Evolutionary conservation across 1,284 basidiomycete species (phyloP).

Genomic region (Sporisorium exsertum): DNA sequence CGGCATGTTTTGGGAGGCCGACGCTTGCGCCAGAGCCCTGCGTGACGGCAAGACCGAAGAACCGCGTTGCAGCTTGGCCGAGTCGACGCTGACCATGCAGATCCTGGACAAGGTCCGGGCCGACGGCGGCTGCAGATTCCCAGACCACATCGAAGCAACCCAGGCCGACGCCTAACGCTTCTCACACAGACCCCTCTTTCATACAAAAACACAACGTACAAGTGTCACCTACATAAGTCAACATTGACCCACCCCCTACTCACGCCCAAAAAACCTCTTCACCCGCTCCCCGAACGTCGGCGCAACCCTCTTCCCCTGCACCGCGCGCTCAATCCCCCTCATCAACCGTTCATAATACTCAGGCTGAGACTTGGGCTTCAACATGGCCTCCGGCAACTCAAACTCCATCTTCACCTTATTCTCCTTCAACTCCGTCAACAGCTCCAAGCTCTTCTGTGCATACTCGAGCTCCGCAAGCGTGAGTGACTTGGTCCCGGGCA

Average conservation of each 20-base stretch:
- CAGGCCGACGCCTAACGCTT: neutral
- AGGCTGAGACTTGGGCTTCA: slow-evolving; percentile 56
- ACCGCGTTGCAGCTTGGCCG: slow-evolving; percentile 76
- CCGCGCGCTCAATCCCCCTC: slow-evolving; percentile 44
- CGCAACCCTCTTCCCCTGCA: slow-evolving; percentile 44
- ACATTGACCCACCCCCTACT: too few relatives aligned
- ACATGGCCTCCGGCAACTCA: slow-evolving; percentile 46
- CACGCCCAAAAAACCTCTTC: slow-evolving; percentile 53
- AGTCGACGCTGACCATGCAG: slow-evolving; percentile 45
- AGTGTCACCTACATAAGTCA: too few relatives aligned
- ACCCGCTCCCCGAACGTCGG: slow-evolving; percentile 42
- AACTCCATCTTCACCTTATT: slow-evolving; percentile 47
- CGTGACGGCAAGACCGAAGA: slow-evolving; percentile 82
- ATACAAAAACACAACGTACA: neutral
- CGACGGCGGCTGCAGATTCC: slow-evolving; percentile 28
- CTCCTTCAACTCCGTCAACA: slow-evolving; percentile 46
- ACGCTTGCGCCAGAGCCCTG: slow-evolving; percentile 84
- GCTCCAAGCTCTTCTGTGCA: slow-evolving; percentile 34
- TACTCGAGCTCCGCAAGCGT: slow-evolving; percentile 42
- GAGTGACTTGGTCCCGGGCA: slow-evolving; percentile 25
- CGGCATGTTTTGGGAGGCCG: slow-evolving; percentile 72
- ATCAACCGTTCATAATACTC: slow-evolving; percentile 60
- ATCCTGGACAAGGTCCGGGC: slow-evolving; percentile 58
- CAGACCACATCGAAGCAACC: slow-evolving; percentile 38
- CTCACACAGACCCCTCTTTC: neutral